Conservation (phyloP, 352 stramenopile genomes). For the Pythium myriotylum region DNA sequence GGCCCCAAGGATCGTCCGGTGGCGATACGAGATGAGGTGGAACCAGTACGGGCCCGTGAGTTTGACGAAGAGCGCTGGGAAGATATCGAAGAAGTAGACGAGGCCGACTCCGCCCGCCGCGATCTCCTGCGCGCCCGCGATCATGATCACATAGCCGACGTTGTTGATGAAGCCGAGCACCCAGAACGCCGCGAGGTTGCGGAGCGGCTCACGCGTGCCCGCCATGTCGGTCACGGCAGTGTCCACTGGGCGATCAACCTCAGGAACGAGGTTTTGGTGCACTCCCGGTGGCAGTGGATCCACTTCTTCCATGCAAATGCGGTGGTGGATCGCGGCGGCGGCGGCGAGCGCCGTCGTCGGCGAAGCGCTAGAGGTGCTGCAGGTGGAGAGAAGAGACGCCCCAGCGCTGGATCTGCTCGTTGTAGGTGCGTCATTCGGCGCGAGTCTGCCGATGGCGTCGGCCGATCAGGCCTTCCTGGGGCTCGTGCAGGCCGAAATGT, state of each 20-base stretch:
- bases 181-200: conserved; percentile 89
- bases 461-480: not conserved
- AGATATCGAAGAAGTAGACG: conserved; percentile 93
- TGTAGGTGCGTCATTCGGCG: conserved; percentile 22
- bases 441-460: not conserved
- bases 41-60: conserved; percentile 94
- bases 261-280: conserved; percentile 22
- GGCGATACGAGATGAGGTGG: conserved; percentile 88
- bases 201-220: conserved; percentile 36
- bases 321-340: not conserved
- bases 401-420: conserved; percentile 13
- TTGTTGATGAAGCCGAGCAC: conserved; percentile 94
- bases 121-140: conserved; percentile 93
- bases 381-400: conserved; percentile 9
- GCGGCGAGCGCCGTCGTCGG: not conserved
- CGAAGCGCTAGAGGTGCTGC: conserved; percentile 21
- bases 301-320: too few species aligned
- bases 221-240: not conserved
- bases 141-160: conserved; percentile 94
- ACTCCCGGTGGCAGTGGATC: too few species aligned
- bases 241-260: conserved; percentile 18
- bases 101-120: conserved; percentile 87
- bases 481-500: conserved; percentile 19
- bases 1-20: conserved; percentile 69
- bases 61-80: conserved; percentile 90